Base-by-base conservation (phyloP, 305 asterid genomes). In the Rubia balearica region DNA sequence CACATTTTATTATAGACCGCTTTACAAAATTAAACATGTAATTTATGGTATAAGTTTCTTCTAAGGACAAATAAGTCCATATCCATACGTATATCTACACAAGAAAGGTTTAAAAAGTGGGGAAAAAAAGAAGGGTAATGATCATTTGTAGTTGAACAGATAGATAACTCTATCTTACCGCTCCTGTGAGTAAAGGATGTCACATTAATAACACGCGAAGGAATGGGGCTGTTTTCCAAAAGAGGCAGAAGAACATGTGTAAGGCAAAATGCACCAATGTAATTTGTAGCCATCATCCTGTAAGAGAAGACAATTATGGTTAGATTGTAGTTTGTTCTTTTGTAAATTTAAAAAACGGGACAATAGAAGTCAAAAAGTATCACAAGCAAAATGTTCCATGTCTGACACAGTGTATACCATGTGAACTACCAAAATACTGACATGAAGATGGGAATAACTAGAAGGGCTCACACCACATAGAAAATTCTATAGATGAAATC, bases 241-340 rank as follows among this genome's bases (percentile, higher is more conserved):
- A 90, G 91, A 12, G 96, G 97, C 53, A 85, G 86, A 71, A 92
- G 78, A 49, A 83, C 73, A 76, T 85, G 84, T 71, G 97, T 92
- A 45, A 92, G 88, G 85, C 90, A 86, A 85, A 87, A 92, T 30
- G 95, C 86, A 75, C 98, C 97, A 48, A 92, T 67, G 80, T 90
- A 92, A 74, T 92, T 92, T 67, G 93, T 89, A 55, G 90, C 84
- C 84, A 90, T 75, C 97, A 92, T 92, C 96, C 98, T 92, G 89
- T 74, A 79, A 70, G 78, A 24, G 56, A 51, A 24, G 68, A 17
- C 3, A 51, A 60, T 65, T 53, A 72, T 7, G 7, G 22, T 51
- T 10, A 59, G 3, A 43, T 7, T 70, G 66, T 40, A 10, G 3
- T 10, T 65, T 42, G 9, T 42, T 10, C 55, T 65, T 40, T 45